phyloP scores from a whole-genome alignment of 768 basidiomycete species.

The Rhodotorula paludigena region DNA sequence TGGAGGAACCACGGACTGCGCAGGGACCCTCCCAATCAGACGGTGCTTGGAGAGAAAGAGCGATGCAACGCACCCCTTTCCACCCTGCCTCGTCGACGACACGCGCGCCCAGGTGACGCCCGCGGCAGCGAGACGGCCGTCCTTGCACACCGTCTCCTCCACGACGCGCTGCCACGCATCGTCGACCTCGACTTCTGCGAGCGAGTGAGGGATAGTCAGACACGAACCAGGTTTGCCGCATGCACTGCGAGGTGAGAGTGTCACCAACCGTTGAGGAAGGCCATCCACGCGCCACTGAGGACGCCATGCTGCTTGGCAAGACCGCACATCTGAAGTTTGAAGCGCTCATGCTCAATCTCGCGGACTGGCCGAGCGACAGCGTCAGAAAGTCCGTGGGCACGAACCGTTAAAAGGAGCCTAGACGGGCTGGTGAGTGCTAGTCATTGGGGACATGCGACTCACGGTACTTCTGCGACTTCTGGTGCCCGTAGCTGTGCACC shows the following conservation, averaged over 20 bases:
- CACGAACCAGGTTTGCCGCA: neutral
- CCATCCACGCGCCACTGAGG: constrained; percentile 3
- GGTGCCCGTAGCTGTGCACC: neutral
- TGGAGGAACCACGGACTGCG: neutral
- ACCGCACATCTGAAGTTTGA: neutral
- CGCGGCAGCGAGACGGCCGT: neutral
- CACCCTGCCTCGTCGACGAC: neutral
- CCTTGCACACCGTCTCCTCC: neutral
- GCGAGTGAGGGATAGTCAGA: neutral
- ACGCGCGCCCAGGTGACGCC: constrained; percentile 3
- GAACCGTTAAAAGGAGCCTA: too few relatives aligned
- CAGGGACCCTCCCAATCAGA: neutral
- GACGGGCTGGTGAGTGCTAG: neutral
- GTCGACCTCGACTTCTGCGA: constrained; percentile 12
- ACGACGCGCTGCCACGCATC: neutral
- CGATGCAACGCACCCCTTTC: neutral
- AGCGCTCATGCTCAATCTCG: constrained; percentile 13
- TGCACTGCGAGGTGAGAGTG: neutral
- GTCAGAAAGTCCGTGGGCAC: too few relatives aligned
- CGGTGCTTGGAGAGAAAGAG: too few relatives aligned
- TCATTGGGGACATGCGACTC: neutral
- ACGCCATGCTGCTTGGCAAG: neutral
- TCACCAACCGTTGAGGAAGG: neutral
- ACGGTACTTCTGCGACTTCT: constrained; percentile 10
- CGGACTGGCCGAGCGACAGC: neutral